A percentile compares a stretch with the other conserved stretches of the same genome.
These are phyloP conservation scores for Leccinum laetum DNA, from an alignment of 1,284 basidiomycete genomes.

Conservation along the genomic window DNA sequence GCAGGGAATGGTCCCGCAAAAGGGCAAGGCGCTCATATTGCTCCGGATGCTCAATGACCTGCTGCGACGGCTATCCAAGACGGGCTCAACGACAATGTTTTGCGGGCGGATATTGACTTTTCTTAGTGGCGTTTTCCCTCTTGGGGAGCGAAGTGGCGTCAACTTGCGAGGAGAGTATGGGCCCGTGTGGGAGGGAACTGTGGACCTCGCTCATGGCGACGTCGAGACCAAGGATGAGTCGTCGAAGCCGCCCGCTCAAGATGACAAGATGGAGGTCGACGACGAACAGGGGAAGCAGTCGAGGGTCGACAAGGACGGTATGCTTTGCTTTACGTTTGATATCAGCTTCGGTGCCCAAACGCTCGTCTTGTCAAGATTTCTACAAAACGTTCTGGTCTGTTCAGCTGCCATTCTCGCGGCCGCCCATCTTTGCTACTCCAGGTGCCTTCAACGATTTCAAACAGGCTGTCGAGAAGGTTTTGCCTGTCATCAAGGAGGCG, in stretches of 20 bases:
- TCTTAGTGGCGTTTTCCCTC: conserved; percentile 81
- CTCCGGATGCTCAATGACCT: conserved; percentile 87
- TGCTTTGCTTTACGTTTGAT: conserved; percentile 20
- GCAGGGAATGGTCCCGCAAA: conserved; percentile 75
- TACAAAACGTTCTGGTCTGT: conserved; percentile 87
- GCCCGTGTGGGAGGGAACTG: conserved; percentile 74
- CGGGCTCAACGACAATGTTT: conserved; percentile 79
- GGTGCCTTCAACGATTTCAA: conserved; percentile 62
- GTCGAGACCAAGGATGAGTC: conserved; percentile 30
- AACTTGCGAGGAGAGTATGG: conserved; percentile 87
- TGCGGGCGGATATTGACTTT: conserved; percentile 88
- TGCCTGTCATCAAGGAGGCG: conserved; percentile 80
- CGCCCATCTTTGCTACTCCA: conserved; percentile 58
- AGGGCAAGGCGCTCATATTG: conserved; percentile 84
- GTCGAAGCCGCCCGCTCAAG: conserved; percentile 20
- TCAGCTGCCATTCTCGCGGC: conserved; percentile 76
- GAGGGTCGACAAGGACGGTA: conserved; percentile 62
- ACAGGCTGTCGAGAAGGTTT: conserved; percentile 64
- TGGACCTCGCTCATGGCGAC: conserved; percentile 32
- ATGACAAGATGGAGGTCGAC: conserved; percentile 40
- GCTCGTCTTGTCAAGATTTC: conserved; percentile 52
- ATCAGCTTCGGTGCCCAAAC: conserved; percentile 4
- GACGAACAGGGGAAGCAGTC: conserved; percentile 38
- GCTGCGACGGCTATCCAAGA: conserved; percentile 81
- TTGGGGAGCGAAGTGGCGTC: conserved; percentile 89